phyloP scores from a whole-genome alignment of 495 filamentous ascomycete genomes.

The Cercophora newfieldiana region DNA sequence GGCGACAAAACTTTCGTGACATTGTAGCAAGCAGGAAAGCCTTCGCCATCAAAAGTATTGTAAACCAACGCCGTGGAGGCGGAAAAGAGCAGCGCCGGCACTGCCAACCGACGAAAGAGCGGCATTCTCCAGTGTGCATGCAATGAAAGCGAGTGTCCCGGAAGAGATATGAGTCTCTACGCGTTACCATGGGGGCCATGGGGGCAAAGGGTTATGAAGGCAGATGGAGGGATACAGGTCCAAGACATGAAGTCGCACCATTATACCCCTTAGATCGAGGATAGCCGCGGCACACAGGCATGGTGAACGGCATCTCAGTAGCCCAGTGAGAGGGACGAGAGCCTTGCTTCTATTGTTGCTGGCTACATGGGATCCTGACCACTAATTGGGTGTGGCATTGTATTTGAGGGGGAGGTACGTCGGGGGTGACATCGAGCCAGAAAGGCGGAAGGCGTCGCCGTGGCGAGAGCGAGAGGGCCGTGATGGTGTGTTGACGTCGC shows the following conservation, averaged over 20 bases:
- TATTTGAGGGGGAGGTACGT: background rate
- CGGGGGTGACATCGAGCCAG: background rate
- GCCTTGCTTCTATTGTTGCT: background rate
- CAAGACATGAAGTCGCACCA: no score
- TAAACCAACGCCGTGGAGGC: constrained; percentile 35
- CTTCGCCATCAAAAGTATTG: constrained; percentile 53
- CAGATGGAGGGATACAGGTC: no score
- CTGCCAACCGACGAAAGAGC: background rate
- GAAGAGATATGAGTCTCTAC: no score
- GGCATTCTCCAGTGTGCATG: background rate
- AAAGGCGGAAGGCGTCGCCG: background rate
- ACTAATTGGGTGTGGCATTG: background rate
- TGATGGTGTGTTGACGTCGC: background rate
- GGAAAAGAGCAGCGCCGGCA: constrained; percentile 15
- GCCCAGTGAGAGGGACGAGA: background rate
- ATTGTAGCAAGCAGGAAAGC: constrained; percentile 47
- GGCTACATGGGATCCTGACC: background rate
- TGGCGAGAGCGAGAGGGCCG: background rate
- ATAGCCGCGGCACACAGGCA: background rate
- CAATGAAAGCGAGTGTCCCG: no score
- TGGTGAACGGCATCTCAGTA: background rate
- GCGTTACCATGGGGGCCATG: no score
- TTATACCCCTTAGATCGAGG: no score
- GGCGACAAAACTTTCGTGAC: constrained; percentile 43
- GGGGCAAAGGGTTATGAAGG: no score